Evolutionary conservation across 2,329 filamentous ascomycete genomes (phyloP), one percentile per base, ranked within the genome.

Genomic region (Aspergillus vadensis): DNA sequence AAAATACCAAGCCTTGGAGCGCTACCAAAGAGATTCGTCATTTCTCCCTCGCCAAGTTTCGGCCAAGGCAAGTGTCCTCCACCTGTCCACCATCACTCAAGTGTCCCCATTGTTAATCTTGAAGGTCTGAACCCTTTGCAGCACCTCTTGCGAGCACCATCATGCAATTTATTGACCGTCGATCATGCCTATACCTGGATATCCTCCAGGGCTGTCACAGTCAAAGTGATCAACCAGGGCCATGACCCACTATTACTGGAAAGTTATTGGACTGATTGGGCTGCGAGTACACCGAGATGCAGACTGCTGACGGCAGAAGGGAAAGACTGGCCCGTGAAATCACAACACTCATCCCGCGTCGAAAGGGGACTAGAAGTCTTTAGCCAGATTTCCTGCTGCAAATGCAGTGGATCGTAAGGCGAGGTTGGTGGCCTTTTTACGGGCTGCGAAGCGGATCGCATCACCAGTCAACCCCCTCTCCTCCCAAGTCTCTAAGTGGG

Each of bases 11-110:
- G 25, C 47, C 47, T 30, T 50, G 10, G 32, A 36, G 32, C 32
- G 30, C 47, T 27, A 17, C 25, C 14, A 17, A 19, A 30, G 27
- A 50, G 47, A 50, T 50, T 50, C 47, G 47, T 50, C 47, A 50
- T 32, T 50, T 50, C 47, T 32, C 25, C 17, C 47, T 49, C 44
- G 44, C 44, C 44, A 49, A 49, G 44, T 49, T 49, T 49, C 44
- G 14, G 44, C 25, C 44, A 49, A 17, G 21, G 41, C 41, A 9
- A 44, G 41, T 44, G 19, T 49, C 25, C 44, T 17, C 21, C 19
- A 14, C 19, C 41, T 14, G 17, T 27, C 25, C 25, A 27, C 21
- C 10, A 44, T 14, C 19, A 12, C 41, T 21, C 19, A 14, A 23
- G 25, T 19, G 19, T 23, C 5, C 17, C 41, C 19, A 21, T 23